phyloP scores from a whole-genome alignment of 1,139 yeast genomes.

The Meyerozyma sp. region DNA sequence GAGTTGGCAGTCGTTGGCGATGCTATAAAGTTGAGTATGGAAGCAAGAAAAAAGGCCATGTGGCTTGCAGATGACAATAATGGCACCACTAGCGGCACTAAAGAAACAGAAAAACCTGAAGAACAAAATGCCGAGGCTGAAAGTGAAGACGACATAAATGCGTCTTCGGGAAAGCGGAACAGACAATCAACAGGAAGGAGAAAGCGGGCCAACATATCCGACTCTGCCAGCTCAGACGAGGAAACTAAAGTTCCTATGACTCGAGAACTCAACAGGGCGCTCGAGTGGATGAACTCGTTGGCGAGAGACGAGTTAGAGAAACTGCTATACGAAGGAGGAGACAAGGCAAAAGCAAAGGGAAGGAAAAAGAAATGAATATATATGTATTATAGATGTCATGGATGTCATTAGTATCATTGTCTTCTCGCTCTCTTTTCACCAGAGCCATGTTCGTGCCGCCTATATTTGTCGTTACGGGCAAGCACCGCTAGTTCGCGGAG shows the following conservation, averaged over 20 bases:
- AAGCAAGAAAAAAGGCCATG: constrained; percentile 52
- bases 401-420: neutral
- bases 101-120: constrained; percentile 10
- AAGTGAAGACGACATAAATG: neutral
- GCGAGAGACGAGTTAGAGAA: constrained; percentile 50
- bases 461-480: constrained; percentile 33
- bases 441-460: neutral
- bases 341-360: constrained; percentile 24
- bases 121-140: neutral
- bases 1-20: constrained; percentile 55
- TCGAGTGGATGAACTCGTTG: constrained; percentile 58
- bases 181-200: neutral
- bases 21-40: constrained; percentile 51
- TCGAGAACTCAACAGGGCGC: constrained; percentile 39
- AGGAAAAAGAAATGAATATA: constrained; percentile 8
- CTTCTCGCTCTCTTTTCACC: neutral
- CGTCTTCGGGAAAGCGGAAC: neutral
- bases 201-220: neutral
- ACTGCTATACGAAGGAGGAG: constrained; percentile 57
- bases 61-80: constrained; percentile 29
- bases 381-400: neutral
- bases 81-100: constrained; percentile 18
- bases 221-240: neutral
- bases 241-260: neutral
- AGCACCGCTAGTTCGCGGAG: constrained; percentile 54